phyloP scores from a whole-genome alignment of 768 basidiomycete species.

The Xerocomus spinulosus region DNA sequence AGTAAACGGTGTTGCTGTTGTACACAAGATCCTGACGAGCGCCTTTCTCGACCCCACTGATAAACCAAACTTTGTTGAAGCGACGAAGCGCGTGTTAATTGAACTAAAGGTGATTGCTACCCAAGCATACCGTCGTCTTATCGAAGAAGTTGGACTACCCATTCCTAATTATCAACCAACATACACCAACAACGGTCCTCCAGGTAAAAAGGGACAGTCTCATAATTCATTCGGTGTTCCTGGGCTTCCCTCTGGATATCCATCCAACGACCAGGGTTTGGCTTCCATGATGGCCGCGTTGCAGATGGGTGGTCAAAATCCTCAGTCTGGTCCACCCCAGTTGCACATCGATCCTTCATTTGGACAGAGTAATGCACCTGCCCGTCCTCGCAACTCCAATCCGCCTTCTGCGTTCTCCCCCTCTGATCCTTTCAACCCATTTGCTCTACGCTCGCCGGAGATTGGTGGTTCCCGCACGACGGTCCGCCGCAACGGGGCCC shows the following conservation, averaged over 20 bases:
- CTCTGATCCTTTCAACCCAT: constrained; percentile 56
- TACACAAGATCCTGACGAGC: constrained; percentile 89
- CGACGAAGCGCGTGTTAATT: constrained; percentile 85
- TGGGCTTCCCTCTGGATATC: constrained; percentile 74
- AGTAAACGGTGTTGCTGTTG: constrained; percentile 90
- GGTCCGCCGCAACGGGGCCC: constrained; percentile 41
- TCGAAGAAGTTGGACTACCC: constrained; percentile 91
- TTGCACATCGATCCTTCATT: constrained; percentile 67
- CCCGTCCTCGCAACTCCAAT: constrained; percentile 44
- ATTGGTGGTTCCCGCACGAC: constrained; percentile 47
- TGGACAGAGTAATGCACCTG: constrained; percentile 38
- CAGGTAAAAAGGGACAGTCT: constrained; percentile 52
- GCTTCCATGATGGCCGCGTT: constrained; percentile 92
- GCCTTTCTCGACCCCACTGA: constrained; percentile 72
- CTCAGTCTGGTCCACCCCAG: constrained; percentile 72
- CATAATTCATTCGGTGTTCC: constrained; percentile 63
- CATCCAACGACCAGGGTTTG: constrained; percentile 76
- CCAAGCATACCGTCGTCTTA: constrained; percentile 87
- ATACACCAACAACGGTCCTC: constrained; percentile 57
- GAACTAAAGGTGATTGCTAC: constrained; percentile 91
- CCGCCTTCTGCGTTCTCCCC: constrained; percentile 48
- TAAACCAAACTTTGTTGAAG: constrained; percentile 70
- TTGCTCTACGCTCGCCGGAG: constrained; percentile 48
- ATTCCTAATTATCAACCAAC: constrained; percentile 84
- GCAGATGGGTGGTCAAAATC: constrained; percentile 86